phyloP scores from a whole-genome alignment of 306 rosid genomes.

The Inga leiocalycina region DNA sequence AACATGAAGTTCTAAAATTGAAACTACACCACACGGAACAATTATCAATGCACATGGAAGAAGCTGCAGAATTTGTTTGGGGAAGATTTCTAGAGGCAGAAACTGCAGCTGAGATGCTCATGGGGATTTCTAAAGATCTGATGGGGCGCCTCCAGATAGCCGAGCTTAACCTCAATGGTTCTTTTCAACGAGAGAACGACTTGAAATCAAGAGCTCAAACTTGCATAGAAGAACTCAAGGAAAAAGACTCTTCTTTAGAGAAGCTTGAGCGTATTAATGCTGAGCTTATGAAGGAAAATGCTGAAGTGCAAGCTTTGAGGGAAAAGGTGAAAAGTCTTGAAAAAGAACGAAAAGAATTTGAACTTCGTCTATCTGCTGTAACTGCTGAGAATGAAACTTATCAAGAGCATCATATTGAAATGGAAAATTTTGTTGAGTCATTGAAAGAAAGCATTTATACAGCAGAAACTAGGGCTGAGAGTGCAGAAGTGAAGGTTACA shows the following conservation, averaged over 20 bases:
- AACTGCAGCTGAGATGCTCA: constrained; percentile 71
- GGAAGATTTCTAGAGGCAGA: constrained; percentile 99
- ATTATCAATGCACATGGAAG: constrained; percentile 77
- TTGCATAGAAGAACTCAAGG: constrained; percentile 54
- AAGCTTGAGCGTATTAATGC: constrained; percentile 46
- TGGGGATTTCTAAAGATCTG: constrained; percentile 80
- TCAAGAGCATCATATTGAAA: constrained; percentile 64
- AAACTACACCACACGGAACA: constrained; percentile 85
- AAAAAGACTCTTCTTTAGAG: constrained; percentile 56
- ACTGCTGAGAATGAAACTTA: constrained; percentile 45
- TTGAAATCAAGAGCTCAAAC: constrained; percentile 51
- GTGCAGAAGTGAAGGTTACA: constrained; percentile 73
- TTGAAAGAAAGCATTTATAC: constrained; percentile 59
- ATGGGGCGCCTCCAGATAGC: constrained; percentile 70
- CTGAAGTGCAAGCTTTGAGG: constrained; percentile 56
- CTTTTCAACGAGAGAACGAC: constrained; percentile 65
- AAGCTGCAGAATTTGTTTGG: constrained; percentile 90
- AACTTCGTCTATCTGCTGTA: constrained; percentile 47
- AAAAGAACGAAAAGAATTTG: constrained; percentile 49
- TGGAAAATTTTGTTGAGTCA: constrained; percentile 60
- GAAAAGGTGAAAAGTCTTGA: constrained; percentile 65
- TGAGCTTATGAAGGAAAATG: constrained; percentile 45
- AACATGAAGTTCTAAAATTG: constrained; percentile 67
- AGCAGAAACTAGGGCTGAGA: constrained; percentile 73
- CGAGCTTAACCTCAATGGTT: constrained; percentile 64